phyloP scores from a whole-genome alignment of 257 asterid species.

The Scutellaria galericulata region DNA sequence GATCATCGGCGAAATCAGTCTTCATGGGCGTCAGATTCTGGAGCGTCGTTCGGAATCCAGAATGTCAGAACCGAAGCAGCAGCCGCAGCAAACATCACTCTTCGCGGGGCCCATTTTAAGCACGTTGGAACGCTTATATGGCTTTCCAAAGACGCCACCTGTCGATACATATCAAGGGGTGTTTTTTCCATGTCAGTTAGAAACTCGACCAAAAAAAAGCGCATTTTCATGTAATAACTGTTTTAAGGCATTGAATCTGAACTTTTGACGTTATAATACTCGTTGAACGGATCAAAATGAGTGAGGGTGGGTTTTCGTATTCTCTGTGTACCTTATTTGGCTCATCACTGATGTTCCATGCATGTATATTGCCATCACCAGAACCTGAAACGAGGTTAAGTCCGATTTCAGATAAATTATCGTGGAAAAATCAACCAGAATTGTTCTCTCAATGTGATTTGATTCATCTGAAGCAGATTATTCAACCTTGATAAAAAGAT shows the following conservation, averaged over 20 bases:
- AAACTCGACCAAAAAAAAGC: too few relatives aligned
- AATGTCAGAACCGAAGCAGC: conserved; percentile 82
- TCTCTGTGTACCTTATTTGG: conserved; percentile 59
- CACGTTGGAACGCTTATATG: conserved; percentile 73
- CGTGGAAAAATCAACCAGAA: neutral
- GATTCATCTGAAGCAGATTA: neutral
- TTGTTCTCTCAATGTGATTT: too few relatives aligned
- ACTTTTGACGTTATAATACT: too few relatives aligned
- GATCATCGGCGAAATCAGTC: neutral
- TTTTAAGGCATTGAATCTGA: too few relatives aligned
- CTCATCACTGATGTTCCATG: conserved; percentile 74
- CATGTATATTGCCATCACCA: conserved; percentile 86
- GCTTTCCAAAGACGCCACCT: conserved; percentile 86
- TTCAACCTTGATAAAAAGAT: neutral
- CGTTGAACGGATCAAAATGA: too few relatives aligned
- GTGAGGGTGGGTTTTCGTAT: too few relatives aligned
- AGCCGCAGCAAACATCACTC: conserved; percentile 85
- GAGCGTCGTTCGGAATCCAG: conserved; percentile 72
- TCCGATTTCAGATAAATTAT: neutral
- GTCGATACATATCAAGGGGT: neutral
- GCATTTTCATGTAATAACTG: too few relatives aligned
- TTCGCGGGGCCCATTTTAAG: conserved; percentile 92
- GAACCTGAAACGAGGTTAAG: conserved; percentile 62
- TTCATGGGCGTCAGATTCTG: conserved; percentile 8
- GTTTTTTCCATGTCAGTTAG: too few relatives aligned